Evolutionary conservation across 2,329 filamentous ascomycete genomes (phyloP).

Genomic region (Zymoseptoria passerinii): DNA sequence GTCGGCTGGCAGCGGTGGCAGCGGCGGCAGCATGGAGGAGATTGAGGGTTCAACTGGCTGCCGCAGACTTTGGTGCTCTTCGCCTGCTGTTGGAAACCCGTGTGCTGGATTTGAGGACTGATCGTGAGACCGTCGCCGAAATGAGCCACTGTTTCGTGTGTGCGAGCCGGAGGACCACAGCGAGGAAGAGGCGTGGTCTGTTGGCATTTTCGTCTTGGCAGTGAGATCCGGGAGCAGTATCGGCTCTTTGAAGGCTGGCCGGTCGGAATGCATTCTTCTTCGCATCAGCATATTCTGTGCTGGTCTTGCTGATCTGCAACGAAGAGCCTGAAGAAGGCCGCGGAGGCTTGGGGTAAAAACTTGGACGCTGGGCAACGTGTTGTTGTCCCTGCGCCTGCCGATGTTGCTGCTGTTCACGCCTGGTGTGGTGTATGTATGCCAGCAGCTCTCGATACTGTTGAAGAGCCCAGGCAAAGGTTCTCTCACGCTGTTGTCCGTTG

Average conservation of each 20-base stretch:
- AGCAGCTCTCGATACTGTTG: slow-evolving; percentile 43
- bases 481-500: slow-evolving; percentile 37
- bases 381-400: slow-evolving; percentile 34
- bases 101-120: slow-evolving; percentile 3
- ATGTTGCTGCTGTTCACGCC: slow-evolving; percentile 32
- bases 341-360: slow-evolving; percentile 55
- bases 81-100: slow-evolving; percentile 4
- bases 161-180: slow-evolving; percentile 12
- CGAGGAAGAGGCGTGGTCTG: slow-evolving; percentile 8
- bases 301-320: slow-evolving; percentile 6
- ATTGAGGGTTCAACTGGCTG: slow-evolving; percentile 27
- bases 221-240: slow-evolving; percentile 1
- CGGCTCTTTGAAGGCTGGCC: slow-evolving; percentile 1
- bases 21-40: slow-evolving; percentile 29
- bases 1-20: slow-evolving; percentile 25
- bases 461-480: slow-evolving; percentile 39
- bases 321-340: slow-evolving; percentile 48
- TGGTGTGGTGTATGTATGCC: slow-evolving; percentile 40
- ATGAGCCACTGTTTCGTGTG: slow-evolving; percentile 14
- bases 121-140: slow-evolving; percentile 18
- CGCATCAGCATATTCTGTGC: slow-evolving; percentile 2
- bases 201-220: slow-evolving; percentile 11
- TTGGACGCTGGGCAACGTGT: slow-evolving; percentile 42
- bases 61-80: slow-evolving; percentile 18
- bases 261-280: slow-evolving; percentile 6